These are phyloP conservation scores for Smithsoniella earleae DNA, from an alignment of 163 green algal species.

Conservation along the genomic window DNA sequence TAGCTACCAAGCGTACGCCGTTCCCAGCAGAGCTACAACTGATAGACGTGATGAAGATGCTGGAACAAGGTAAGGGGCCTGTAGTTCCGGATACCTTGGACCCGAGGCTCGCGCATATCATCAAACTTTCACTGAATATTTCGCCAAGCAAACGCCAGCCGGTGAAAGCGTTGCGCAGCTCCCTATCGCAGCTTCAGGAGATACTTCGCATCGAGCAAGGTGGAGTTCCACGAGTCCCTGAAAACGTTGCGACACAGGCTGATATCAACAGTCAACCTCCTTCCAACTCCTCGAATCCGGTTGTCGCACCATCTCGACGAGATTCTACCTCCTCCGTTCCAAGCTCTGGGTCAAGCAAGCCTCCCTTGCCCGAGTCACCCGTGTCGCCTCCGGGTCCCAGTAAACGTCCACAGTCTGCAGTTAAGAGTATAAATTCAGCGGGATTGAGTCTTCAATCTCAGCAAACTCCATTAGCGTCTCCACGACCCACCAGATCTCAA, in stretches of 20 bases:
- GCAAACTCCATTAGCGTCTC: too few relatives aligned
- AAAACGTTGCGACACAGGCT: background rate
- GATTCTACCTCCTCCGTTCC: too few relatives aligned
- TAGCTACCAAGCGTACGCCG: background rate
- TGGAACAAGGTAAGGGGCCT: background rate
- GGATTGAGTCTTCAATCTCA: too few relatives aligned
- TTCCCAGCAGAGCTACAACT: background rate
- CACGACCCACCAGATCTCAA: too few relatives aligned
- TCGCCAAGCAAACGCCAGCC: conserved; percentile 4
- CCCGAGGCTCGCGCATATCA: background rate
- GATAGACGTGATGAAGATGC: background rate
- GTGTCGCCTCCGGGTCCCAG: too few relatives aligned
- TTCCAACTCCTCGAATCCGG: too few relatives aligned
- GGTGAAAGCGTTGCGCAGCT: background rate
- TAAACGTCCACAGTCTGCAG: too few relatives aligned
- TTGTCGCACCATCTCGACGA: too few relatives aligned
- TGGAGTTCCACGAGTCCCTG: background rate
- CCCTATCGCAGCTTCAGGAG: background rate
- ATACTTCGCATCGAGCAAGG: conserved; percentile 3
- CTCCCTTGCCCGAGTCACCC: too few relatives aligned
- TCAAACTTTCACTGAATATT: background rate
- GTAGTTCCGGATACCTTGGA: background rate
- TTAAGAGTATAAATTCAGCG: too few relatives aligned
- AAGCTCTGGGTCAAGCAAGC: too few relatives aligned
- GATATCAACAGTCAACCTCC: too few relatives aligned